Evolutionary conservation across 2,329 filamentous ascomycete genomes (phyloP), one percentile per base, ranked within the genome.

Genomic region (Neonectria hederae): DNA sequence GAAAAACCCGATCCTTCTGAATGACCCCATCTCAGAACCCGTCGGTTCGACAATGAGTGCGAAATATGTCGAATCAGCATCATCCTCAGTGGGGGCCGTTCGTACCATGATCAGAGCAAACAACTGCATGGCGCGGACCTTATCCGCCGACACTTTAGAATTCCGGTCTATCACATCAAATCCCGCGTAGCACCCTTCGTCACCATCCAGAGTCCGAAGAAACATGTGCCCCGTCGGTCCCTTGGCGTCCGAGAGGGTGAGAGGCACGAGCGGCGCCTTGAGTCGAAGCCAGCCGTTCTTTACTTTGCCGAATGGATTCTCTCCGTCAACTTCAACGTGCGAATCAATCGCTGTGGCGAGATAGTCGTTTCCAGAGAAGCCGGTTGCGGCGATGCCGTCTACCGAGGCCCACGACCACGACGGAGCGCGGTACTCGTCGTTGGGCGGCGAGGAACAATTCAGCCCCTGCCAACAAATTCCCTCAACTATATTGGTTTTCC

Each of bases 341-440:
- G 48, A 53, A 9, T 59, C 60, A 22, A 43, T 42, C 5, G 51
- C 9, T 22, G 8, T 51, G 8, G 60, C 60, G 6, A 63, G 3
- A 3, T 22, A 13, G 7, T 54, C 45, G 11, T 32, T 10, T n/a
- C 6, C n/a, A n/a, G n/a, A 17, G 48, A 59, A 54, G 17, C 49
- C 42, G 4, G 24, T 24, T 14, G 38, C 40, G 9, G 35, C 21
- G n/a, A 14, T 53, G 6, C 65, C 62, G 28, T 67, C 62, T 6
- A 67, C 28, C 1, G 57, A 45, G 2, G 62, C 62, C 63, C 65
- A 67, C 6, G 63, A 67, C 65, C 65, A 67, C n/a, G 65, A 65
- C n/a, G 65, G 65, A 5, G 63, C 65, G 13, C 65, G 62, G n/a
- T 63, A 67, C n/a, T 57, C 63, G 19, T 48, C 54, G 13, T 38